Conservation (phyloP, 495 filamentous ascomycete species). For the Aspergillus nanangensis region DNA sequence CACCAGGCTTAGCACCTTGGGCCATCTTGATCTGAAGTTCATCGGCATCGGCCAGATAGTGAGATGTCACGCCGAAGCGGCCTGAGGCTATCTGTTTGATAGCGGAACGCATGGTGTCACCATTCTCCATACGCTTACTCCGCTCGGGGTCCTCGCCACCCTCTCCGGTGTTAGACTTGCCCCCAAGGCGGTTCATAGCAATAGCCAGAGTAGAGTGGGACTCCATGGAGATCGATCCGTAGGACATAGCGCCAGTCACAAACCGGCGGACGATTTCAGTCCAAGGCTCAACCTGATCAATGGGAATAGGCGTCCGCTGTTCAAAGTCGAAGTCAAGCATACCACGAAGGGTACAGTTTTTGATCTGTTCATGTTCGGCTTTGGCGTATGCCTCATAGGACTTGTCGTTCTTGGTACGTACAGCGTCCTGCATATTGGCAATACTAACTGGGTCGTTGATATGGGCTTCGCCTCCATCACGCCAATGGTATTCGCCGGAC, state of each 20-base stretch:
- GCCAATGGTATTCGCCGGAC: slow-evolving; percentile 99
- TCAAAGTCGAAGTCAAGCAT: slow-evolving; percentile 98
- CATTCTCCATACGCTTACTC: slow-evolving; percentile 80
- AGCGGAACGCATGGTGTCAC: slow-evolving; percentile 96
- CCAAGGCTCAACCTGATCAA: slow-evolving; percentile 98
- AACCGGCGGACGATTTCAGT: slow-evolving; percentile 97
- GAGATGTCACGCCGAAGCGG: slow-evolving; percentile 95
- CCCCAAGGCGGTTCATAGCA: slow-evolving; percentile 96
- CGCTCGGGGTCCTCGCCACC: slow-evolving; percentile 96
- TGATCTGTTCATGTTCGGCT: slow-evolving; percentile 95
- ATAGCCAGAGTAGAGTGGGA: slow-evolving; percentile 96
- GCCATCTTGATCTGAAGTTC: slow-evolving; percentile 99
- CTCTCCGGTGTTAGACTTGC: slow-evolving; percentile 99
- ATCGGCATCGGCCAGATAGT: slow-evolving; percentile 97
- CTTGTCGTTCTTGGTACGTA: slow-evolving; percentile 98
- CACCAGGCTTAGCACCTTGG: slow-evolving; percentile 96
- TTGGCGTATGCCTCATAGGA: slow-evolving; percentile 97
- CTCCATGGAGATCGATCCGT: slow-evolving; percentile 99
- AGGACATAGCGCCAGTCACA: slow-evolving; percentile 99
- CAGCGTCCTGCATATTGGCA: slow-evolving; percentile 97
- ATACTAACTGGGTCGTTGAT: slow-evolving; percentile 95
- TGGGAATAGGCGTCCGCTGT: slow-evolving; percentile 77
- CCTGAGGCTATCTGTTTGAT: slow-evolving; percentile 99
- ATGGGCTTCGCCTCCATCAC: slow-evolving; percentile 96
- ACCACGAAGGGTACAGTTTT: slow-evolving; percentile 93